phyloP scores from a whole-genome alignment of 1,139 yeast genomes.

The Meyerozyma carpophila region DNA sequence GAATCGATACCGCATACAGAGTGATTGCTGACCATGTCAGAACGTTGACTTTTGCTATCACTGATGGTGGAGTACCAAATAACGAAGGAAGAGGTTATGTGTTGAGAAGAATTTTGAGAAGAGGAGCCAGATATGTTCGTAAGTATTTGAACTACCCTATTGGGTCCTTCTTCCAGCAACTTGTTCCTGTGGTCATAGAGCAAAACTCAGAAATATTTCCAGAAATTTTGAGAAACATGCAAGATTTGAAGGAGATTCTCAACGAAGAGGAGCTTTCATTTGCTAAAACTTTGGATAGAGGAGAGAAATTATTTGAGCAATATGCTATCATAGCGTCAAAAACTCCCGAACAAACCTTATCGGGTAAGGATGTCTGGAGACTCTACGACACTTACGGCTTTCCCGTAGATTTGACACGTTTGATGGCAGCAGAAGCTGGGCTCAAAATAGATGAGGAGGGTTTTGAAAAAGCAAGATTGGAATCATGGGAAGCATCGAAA shows the following conservation, averaged over 20 bases:
- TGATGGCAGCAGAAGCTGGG: constrained; percentile 99
- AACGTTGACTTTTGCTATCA: constrained; percentile 90
- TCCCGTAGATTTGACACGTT: constrained; percentile 95
- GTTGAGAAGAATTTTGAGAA: constrained; percentile 89
- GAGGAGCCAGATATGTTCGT: constrained; percentile 96
- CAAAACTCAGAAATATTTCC: constrained; percentile 90
- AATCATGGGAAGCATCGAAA: constrained; percentile 91
- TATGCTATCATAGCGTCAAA: constrained; percentile 81
- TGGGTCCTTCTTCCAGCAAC: constrained; percentile 85
- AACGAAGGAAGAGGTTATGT: constrained; percentile 99
- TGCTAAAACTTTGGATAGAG: constrained; percentile 93
- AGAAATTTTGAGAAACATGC: constrained; percentile 68
- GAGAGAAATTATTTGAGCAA: constrained; percentile 93
- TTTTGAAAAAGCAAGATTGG: constrained; percentile 83
- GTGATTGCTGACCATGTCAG: constrained; percentile 98
- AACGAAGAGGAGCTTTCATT: constrained; percentile 95
- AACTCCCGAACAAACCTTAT: constrained; percentile 67
- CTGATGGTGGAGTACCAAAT: constrained; percentile 99
- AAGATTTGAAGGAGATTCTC: constrained; percentile 80
- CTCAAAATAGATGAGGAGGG: constrained; percentile 86
- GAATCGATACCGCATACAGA: constrained; percentile 96
- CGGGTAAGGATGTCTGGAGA: constrained; percentile 97
- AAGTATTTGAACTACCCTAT: constrained; percentile 94
- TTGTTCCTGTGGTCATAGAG: constrained; percentile 88
- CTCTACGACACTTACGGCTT: constrained; percentile 98